phyloP scores from a whole-genome alignment of 2,329 filamentous ascomycete species.

The Penicillium sp. region DNA sequence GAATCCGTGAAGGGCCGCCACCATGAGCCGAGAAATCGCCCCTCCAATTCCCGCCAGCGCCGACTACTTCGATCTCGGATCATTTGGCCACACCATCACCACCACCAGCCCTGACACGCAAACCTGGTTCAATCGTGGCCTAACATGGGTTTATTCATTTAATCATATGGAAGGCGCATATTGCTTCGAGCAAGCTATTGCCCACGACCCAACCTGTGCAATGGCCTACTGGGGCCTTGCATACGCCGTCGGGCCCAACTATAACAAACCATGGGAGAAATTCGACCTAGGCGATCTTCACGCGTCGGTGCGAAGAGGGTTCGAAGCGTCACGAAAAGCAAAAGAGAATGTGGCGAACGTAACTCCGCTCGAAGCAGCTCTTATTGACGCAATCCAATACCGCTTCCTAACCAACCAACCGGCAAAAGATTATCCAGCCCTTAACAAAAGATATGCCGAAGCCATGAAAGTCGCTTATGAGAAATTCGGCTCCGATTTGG shows the following conservation, averaged over 20 bases:
- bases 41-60: constrained; percentile 19
- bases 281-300: constrained; percentile 51
- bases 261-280: constrained; percentile 58
- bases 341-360: constrained; percentile 40
- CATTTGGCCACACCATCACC: constrained; percentile 59
- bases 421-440: constrained; percentile 53
- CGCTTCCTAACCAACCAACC: constrained; percentile 61
- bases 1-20: not conserved
- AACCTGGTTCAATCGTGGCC: constrained; percentile 71
- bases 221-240: constrained; percentile 57
- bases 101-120: constrained; percentile 59
- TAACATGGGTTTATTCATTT: constrained; percentile 77
- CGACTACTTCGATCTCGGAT: constrained; percentile 61
- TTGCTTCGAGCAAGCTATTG: constrained; percentile 52
- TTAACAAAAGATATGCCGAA: constrained; percentile 63
- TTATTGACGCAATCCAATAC: constrained; percentile 64
- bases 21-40: constrained; percentile 1
- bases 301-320: constrained; percentile 50
- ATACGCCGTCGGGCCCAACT: constrained; percentile 56
- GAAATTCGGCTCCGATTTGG: constrained; percentile 58
- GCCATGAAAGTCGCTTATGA: constrained; percentile 62
- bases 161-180: constrained; percentile 72
- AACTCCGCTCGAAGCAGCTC: constrained; percentile 60
- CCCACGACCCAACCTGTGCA: constrained; percentile 46
- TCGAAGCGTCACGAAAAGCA: constrained; percentile 51